These are phyloP conservation scores for Fusarium sp. DNA, from an alignment of 2,329 filamentous ascomycete species.

Conservation along the genomic window DNA sequence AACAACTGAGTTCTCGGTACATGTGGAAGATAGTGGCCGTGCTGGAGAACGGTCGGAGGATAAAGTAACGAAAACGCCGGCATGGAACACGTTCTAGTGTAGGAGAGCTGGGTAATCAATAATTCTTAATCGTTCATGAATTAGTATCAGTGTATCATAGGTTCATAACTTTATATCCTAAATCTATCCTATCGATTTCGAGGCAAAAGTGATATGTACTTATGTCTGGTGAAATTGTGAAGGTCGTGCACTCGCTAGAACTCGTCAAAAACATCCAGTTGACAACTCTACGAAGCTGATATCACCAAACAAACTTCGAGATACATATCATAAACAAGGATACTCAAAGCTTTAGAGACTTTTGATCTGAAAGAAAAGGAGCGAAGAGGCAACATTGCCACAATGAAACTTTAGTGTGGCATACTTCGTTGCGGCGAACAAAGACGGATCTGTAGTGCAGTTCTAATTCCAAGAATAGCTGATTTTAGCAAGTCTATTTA, in stretches of 20 bases:
- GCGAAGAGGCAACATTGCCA: neutral
- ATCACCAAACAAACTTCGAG: too few relatives aligned
- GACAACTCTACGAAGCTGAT: too few relatives aligned
- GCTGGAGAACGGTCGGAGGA: constrained; percentile 27
- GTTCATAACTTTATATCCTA: too few relatives aligned
- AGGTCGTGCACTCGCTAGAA: too few relatives aligned
- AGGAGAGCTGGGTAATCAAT: neutral
- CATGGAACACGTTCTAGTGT: constrained; percentile 40
- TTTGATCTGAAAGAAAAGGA: neutral
- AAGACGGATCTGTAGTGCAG: neutral
- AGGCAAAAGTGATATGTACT: too few relatives aligned
- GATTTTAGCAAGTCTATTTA: too few relatives aligned
- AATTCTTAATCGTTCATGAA: neutral
- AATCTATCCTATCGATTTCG: too few relatives aligned
- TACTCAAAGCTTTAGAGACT: neutral
- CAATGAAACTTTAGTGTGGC: neutral
- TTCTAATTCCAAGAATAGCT: neutral
- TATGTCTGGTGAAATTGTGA: too few relatives aligned
- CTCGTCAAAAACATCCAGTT: too few relatives aligned
- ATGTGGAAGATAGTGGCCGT: constrained; percentile 37
- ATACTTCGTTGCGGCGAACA: neutral
- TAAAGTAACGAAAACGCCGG: constrained; percentile 35
- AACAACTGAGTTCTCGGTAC: constrained; percentile 43
- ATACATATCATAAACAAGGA: too few relatives aligned
- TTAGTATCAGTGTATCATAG: too few relatives aligned